Percentiles rank a stretch among this genome's conserved stretches.
phyloP scores from a whole-genome alignment of 2,329 filamentous ascomycete species.

The Hyphodiscus sp. region DNA sequence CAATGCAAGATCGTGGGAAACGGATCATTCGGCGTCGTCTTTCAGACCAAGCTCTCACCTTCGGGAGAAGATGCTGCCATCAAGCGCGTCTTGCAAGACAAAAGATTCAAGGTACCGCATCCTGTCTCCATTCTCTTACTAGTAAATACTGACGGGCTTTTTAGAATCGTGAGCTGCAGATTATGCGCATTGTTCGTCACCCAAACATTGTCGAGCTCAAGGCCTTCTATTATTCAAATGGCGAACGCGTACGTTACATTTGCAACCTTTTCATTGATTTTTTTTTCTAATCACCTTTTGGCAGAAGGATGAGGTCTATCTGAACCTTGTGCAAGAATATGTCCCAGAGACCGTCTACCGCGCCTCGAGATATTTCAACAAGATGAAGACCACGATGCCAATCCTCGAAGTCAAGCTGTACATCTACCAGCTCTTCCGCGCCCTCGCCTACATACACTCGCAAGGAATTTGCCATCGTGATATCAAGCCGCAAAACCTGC shows the following conservation, averaged over 20 bases:
- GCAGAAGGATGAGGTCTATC: slow-evolving; percentile 96
- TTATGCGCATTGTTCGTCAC: slow-evolving; percentile 98
- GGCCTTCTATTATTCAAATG: slow-evolving; percentile 99
- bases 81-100: slow-evolving; percentile 97
- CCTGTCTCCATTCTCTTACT: background rate
- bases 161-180: slow-evolving; percentile 97
- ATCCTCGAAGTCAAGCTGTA: slow-evolving; percentile 98
- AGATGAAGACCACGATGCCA: slow-evolving; percentile 99
- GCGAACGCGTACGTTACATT: slow-evolving; percentile 70
- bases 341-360: slow-evolving; percentile 98
- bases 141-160: slow-evolving; percentile 27
- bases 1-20: slow-evolving; percentile 99
- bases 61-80: slow-evolving; percentile 97
- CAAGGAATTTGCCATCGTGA: slow-evolving; percentile 98
- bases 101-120: slow-evolving; percentile 89
- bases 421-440: slow-evolving; percentile 98
- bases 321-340: slow-evolving; percentile 96
- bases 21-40: slow-evolving; percentile 96
- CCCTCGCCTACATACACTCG: slow-evolving; percentile 96
- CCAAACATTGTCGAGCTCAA: slow-evolving; percentile 99
- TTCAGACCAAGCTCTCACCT: slow-evolving; percentile 98
- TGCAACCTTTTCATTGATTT: slow-evolving; percentile 22
- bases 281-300: slow-evolving; percentile 11
- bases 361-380: slow-evolving; percentile 98
- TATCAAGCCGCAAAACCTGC: slow-evolving; percentile 97